Conservation (phyloP, 2,329 filamentous ascomycete species). For the Phaeosphaeriaceae sp. region DNA sequence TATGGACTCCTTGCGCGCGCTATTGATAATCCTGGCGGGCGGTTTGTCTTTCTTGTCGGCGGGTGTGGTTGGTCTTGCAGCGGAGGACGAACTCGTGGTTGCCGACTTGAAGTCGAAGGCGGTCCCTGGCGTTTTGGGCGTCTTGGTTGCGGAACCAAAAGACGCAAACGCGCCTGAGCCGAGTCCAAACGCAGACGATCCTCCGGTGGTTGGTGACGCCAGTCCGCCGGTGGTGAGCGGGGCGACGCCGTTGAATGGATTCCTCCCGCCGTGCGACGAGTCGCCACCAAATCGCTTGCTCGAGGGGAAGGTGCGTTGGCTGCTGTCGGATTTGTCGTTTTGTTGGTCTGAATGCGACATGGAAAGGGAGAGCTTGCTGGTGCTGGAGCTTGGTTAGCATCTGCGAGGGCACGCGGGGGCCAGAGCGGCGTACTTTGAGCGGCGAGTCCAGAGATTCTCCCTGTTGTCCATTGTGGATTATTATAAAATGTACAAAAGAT, state of each 20-base stretch:
- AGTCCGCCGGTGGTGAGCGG: constrained; percentile 71
- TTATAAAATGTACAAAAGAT: constrained; percentile 12
- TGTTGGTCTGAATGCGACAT: constrained; percentile 68
- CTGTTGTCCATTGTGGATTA: constrained; percentile 51
- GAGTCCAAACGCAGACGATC: constrained; percentile 89
- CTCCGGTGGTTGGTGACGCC: constrained; percentile 77
- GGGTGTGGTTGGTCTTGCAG: constrained; percentile 61
- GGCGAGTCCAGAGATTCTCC: constrained; percentile 75
- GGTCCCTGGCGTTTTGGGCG: constrained; percentile 83
- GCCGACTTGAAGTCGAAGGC: constrained; percentile 79
- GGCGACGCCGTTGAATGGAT: constrained; percentile 80
- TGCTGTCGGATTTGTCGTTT: constrained; percentile 60
- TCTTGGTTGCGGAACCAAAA: constrained; percentile 83
- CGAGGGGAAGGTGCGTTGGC: constrained; percentile 69
- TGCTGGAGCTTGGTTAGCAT: constrained; percentile 60
- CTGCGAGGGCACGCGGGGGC: constrained; percentile 22
- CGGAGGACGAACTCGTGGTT: constrained; percentile 50
- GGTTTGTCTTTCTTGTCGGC: constrained; percentile 65
- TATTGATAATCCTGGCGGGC: constrained; percentile 42
- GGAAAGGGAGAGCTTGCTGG: constrained; percentile 89
- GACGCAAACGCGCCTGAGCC: constrained; percentile 96
- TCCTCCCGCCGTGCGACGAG: constrained; percentile 77
- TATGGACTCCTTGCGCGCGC: constrained; percentile 44
- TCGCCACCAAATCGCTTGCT: constrained; percentile 79
- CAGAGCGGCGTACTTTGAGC: constrained; percentile 73